Percentiles rank a stretch among this genome's conserved stretches.
These are phyloP conservation scores for Arthromyces matolae DNA, from an alignment of 768 basidiomycete species.

Conservation along the genomic window DNA sequence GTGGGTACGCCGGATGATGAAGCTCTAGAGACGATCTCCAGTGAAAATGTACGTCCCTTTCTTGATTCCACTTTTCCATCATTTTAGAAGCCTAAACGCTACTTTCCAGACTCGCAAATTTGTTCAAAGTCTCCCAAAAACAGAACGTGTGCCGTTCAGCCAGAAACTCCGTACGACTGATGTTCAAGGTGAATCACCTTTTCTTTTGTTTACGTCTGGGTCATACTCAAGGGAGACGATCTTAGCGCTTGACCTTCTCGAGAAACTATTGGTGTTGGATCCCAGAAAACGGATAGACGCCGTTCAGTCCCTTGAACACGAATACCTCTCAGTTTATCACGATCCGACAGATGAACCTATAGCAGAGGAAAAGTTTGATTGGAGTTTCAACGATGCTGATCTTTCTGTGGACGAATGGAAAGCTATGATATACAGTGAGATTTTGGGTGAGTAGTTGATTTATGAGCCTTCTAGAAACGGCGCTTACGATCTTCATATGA, in stretches of 20 bases:
- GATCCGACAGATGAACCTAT: constrained; percentile 97
- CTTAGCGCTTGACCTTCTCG: constrained; percentile 88
- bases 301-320: constrained; percentile 81
- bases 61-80: constrained; percentile 10
- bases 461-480: no score
- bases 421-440: constrained; percentile 99
- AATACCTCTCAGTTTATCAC: constrained; percentile 96
- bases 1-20: constrained; percentile 99
- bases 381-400: constrained; percentile 99
- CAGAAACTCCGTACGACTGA: constrained; percentile 90
- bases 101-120: constrained; percentile 85
- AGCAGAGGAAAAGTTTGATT: constrained; percentile 95
- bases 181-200: constrained; percentile 76
- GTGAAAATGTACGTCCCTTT: constrained; percentile 83
- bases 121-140: constrained; percentile 96
- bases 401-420: constrained; percentile 99
- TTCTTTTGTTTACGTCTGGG: not conserved
- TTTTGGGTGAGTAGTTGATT: constrained; percentile 71
- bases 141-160: constrained; percentile 91
- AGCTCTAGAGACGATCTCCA: constrained; percentile 97
- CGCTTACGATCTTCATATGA: no score
- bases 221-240: not conserved
- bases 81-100: not conserved
- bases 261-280: constrained; percentile 99
- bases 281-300: constrained; percentile 97